phyloP scores from a whole-genome alignment of 768 basidiomycete species.

The Cystofilobasidium bisporidii region DNA sequence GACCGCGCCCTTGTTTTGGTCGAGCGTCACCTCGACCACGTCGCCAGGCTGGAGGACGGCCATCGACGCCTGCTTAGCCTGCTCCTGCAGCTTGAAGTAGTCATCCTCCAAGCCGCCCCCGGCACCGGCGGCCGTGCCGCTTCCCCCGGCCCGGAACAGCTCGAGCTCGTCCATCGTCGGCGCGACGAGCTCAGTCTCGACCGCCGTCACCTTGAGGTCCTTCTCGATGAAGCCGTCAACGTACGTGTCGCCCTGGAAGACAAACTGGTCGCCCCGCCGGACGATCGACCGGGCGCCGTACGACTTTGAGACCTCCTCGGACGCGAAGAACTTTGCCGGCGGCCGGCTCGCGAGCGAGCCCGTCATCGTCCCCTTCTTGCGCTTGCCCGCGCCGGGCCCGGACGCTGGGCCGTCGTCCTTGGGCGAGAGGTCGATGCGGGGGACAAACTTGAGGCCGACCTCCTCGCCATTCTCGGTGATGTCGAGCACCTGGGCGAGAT shows the following conservation, averaged over 20 bases:
- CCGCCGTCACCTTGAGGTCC: constrained; percentile 55
- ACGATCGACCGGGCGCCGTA: constrained; percentile 69
- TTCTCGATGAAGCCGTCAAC: constrained; percentile 93
- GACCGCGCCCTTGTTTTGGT: constrained; percentile 85
- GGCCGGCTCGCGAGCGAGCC: constrained; percentile 51
- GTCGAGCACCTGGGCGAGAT: constrained; percentile 90
- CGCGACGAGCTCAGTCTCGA: constrained; percentile 78
- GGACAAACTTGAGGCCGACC: constrained; percentile 83
- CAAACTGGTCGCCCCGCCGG: constrained; percentile 55
- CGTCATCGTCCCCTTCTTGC: constrained; percentile 51
- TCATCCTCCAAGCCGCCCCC: constrained; percentile 58
- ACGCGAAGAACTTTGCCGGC: constrained; percentile 84
- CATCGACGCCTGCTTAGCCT: constrained; percentile 80
- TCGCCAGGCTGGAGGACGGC: constrained; percentile 94
- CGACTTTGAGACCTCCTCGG: constrained; percentile 74
- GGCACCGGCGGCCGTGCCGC: constrained; percentile 46
- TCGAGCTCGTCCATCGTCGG: constrained; percentile 96
- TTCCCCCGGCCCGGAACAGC: constrained; percentile 58
- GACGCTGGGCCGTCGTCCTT: constrained; percentile 63
- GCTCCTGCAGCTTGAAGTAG: constrained; percentile 82
- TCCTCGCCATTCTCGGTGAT: constrained; percentile 88
- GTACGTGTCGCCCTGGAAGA: constrained; percentile 89
- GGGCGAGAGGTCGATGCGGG: constrained; percentile 93
- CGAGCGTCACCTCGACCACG: constrained; percentile 93
- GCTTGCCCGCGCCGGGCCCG: constrained; percentile 53